Conservation (phyloP, 129 eudicot genomes). For the Pseudognaphalium luteoalbum region DNA sequence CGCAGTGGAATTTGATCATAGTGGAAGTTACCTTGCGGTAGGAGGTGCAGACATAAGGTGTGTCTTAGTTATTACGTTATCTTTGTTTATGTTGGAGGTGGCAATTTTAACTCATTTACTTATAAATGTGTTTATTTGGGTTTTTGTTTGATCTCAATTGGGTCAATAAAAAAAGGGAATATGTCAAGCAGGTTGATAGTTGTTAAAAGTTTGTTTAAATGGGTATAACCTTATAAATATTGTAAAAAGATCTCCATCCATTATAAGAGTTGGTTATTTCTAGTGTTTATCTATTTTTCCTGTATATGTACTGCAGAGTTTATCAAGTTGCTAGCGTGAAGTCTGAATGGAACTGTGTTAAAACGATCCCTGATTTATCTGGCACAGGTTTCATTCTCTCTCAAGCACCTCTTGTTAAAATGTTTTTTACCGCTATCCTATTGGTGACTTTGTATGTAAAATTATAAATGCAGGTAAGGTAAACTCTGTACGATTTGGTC, state of each 20-base stretch:
- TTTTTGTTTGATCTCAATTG: background rate
- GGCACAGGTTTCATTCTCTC: conserved; percentile 73
- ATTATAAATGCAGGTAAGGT: conserved; percentile 56
- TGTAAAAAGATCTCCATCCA: background rate
- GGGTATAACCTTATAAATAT: background rate
- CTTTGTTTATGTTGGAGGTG: background rate
- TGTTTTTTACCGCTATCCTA: background rate
- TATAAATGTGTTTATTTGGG: background rate
- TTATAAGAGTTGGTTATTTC: background rate
- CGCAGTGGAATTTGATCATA: conserved; percentile 93
- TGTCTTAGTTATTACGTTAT: too few species aligned
- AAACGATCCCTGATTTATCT: conserved; percentile 89
- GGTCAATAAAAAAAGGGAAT: background rate
- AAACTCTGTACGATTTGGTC: conserved; percentile 70
- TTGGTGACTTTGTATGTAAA: conserved; percentile 8
- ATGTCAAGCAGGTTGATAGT: background rate
- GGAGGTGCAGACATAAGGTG: conserved; percentile 97
- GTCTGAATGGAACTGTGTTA: conserved; percentile 89
- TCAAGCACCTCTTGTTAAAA: background rate
- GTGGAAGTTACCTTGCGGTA: conserved; percentile 90
- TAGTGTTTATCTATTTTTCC: background rate
- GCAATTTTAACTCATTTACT: background rate
- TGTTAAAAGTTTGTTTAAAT: background rate
- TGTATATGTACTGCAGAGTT: conserved; percentile 50
- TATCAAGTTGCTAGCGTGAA: conserved; percentile 94